Conservation (phyloP, 192 early-diverging fungal genomes). For the Entomortierella beljakovae region DNA sequence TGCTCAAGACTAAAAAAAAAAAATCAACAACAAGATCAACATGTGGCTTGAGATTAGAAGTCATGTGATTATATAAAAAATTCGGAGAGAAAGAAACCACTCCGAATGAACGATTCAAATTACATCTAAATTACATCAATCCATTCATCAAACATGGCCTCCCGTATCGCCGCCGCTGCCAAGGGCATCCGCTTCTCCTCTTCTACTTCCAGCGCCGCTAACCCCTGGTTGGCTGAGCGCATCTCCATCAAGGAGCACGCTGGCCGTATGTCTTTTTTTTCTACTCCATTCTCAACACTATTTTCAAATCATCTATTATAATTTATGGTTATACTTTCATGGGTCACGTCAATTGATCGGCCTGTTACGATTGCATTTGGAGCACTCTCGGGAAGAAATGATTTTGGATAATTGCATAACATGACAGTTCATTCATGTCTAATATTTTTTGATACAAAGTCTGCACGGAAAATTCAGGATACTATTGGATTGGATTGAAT, state of each 20-base stretch:
- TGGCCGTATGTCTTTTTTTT: constrained; percentile 37
- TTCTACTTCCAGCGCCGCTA: constrained; percentile 18
- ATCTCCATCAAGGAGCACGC: constrained; percentile 49
- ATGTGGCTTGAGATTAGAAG: neutral
- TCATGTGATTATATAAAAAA: neutral
- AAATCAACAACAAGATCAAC: constrained; percentile 6
- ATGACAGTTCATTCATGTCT: no score
- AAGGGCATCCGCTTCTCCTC: constrained; percentile 55
- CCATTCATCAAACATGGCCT: constrained; percentile 24
- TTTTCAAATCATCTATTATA: no score
- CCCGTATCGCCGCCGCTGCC: constrained; percentile 47
- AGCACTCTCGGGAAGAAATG: no score
- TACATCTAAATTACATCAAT: neutral
- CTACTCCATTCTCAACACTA: neutral
- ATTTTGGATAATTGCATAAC: no score
- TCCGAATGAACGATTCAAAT: constrained; percentile 17
- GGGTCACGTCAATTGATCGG: no score
- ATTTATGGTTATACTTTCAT: no score
- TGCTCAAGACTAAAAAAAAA: neutral
- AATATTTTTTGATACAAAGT: no score
- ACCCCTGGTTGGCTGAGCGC: constrained; percentile 56
- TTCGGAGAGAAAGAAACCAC: neutral
- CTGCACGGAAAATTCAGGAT: no score
- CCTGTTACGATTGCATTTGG: no score
- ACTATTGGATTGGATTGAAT: no score